Evolutionary conservation across 441 rosid species (phyloP), one percentile per base, ranked within the genome.

Genomic region (Syzygium syzygioides): DNA sequence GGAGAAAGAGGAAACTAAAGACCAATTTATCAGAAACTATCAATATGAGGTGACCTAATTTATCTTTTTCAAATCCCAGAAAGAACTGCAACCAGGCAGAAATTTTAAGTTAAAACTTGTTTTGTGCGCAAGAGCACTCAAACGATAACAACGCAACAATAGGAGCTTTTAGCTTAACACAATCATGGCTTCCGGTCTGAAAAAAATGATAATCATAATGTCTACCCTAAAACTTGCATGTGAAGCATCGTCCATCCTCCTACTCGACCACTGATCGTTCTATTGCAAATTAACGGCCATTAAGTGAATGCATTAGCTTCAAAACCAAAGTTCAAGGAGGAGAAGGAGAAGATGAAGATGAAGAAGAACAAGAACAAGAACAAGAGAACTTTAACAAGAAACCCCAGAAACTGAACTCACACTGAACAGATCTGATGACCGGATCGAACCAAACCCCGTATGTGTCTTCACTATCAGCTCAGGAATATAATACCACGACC

Each of bases 191-290:
- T 79, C 84, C 25, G 25, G 53, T 79, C 53, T 14, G 30, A 45
- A 79, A 53, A 79, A 79, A 79, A 26, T 25, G 84, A 41, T 45
- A 79, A 79, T 79, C 84, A 18, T 79, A 79, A 45, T 79, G 84
- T 79, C 30, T 23, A 45, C 18, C 53, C 18, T 79, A 23, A 76
- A 45, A 87, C 93, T 91, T 92, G 88, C 86, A 88, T 87, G 87
- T 86, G 89, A 90, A 94, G 93, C 92, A 92, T 90, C 71, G 85
- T 88, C 59, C 32, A 86, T 60, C 76, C 59, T 34, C 79, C 48
- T 89, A 66, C 59, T 76, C 55, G 80, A 57, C 62, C 48, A 85
- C 90, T 92, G 79, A 88, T 91, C 90, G 87, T 89, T 86, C 87
- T 68, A 86, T 89, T 86, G 52, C 85, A 15, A 89, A 41, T 14